Evolutionary conservation across 352 stramenopile species (phyloP), one percentile per base, ranked within the genome.

Genomic region (Hyphochytrium catenoides): DNA sequence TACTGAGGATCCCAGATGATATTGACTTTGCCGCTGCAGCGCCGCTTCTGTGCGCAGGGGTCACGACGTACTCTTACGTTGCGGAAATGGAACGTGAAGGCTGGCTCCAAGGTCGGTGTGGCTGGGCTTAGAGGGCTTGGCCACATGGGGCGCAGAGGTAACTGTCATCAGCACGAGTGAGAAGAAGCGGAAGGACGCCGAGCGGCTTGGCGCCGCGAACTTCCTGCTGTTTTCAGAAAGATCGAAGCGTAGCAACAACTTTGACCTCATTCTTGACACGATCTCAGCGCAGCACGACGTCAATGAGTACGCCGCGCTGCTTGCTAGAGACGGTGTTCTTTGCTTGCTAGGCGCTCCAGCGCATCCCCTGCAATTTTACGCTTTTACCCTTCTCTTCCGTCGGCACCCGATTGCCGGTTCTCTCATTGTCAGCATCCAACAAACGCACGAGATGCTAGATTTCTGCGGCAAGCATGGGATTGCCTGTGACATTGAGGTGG

Each of bases 391-490:
- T 20, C 38, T 86, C 2, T 33, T 44, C 15, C 42, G 44, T 12
- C 52, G 51, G 22, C 35, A 45, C 24, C 57, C 49, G 8, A 48
- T 85, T 36, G 48, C 52, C 12, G 74, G 72, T 34, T 67, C 44
- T 33, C 30, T 59, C 17, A 78, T 91, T 38, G 73, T 67, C 24
- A 64, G 72, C 40, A 70, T 82, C 21, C 40, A 55, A 9, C 63
- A 83, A 37, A 78, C 74, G 14, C 63, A 81, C 31, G 62, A 85
- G 25, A 77, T 81, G 66, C 44, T 87, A n/a, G 52, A 77, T 26
- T 57, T 88, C 26, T 82, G 68, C 33, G 59, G 50, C 11, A 50
- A 67, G 32, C 64, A 82, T 47, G 59, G 76, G 19, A 66, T 85
- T 27, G 49, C 49, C 8, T 42, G 56, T 5, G 40, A 65, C 25